phyloP scores from a whole-genome alignment of 1,139 yeast genomes.

The Geotrichum europaeum region DNA sequence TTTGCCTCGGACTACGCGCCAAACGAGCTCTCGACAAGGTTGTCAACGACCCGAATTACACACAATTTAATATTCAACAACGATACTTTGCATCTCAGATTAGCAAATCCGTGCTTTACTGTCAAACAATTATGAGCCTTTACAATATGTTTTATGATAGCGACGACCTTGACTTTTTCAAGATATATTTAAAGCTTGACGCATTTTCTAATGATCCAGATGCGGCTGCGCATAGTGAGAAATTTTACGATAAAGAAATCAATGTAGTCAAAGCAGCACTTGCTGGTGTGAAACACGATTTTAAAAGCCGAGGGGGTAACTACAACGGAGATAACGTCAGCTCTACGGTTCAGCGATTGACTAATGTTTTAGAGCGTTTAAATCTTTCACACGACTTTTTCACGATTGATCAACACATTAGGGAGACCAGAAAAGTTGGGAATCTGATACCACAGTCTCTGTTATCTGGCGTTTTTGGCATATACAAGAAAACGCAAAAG shows the following conservation, averaged over 20 bases:
- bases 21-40: background rate
- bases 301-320: background rate
- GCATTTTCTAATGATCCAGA: constrained; percentile 2
- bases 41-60: background rate
- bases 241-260: background rate
- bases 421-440: background rate
- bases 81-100: constrained; percentile 12
- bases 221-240: constrained; percentile 2
- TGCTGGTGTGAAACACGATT: background rate
- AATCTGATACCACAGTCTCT: background rate
- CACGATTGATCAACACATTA: background rate
- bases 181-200: constrained; percentile 11
- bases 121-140: background rate
- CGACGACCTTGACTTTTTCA: constrained; percentile 6
- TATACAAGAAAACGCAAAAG: background rate
- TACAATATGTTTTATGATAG: constrained; percentile 3
- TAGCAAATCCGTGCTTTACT: constrained; percentile 8
- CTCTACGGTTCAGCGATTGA: background rate
- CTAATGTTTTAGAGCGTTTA: background rate
- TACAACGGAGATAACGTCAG: background rate
- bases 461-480: constrained; percentile 2
- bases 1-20: background rate
- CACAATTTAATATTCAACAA: background rate
- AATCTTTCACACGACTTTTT: background rate
- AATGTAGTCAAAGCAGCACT: background rate